Evolutionary conservation across 192 early-diverging fungal species (phyloP).

Genomic region (Umbelopsis vinacea): DNA sequence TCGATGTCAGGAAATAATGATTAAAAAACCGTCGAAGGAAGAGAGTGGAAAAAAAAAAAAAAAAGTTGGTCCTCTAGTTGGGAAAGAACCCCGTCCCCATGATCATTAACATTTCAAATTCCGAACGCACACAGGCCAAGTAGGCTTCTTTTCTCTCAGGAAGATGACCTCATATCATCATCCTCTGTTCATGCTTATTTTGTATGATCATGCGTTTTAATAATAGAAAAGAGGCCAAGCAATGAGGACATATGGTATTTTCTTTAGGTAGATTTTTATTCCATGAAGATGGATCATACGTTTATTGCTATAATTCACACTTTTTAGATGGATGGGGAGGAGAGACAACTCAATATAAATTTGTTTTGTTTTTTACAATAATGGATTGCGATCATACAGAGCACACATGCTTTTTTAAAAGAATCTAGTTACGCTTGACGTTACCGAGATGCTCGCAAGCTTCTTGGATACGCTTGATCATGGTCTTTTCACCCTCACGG

Average conservation of each 20-base stretch:
- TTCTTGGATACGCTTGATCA: slow-evolving; percentile 80
- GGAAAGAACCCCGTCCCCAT: slow-evolving; percentile 10
- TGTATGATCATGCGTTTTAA: neutral
- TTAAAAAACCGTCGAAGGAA: neutral
- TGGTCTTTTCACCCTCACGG: slow-evolving; percentile 88
- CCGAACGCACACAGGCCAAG: slow-evolving; percentile 8
- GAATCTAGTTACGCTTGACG: slow-evolving; percentile 43
- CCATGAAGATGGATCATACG: no score
- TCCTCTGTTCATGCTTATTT: neutral
- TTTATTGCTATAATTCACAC: no score
- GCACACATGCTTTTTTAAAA: neutral
- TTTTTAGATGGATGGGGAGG: neutral
- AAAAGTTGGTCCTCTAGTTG: neutral
- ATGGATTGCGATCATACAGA: neutral
- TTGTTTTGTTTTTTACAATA: slow-evolving; percentile 2
- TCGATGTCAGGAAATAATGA: slow-evolving; percentile 6
- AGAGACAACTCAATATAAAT: neutral
- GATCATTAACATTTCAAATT: slow-evolving; percentile 6
- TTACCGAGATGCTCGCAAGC: slow-evolving; percentile 83
- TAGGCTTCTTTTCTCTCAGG: no score
- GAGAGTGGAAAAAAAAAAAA: neutral
- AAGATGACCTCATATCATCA: no score
- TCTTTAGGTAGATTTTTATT: no score
- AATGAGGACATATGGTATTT: no score
- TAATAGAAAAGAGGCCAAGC: no score